Evolutionary conservation across 2,329 filamentous ascomycete genomes (phyloP), one percentile per base, ranked within the genome.

Genomic region (Nigrograna mackinnonii): DNA sequence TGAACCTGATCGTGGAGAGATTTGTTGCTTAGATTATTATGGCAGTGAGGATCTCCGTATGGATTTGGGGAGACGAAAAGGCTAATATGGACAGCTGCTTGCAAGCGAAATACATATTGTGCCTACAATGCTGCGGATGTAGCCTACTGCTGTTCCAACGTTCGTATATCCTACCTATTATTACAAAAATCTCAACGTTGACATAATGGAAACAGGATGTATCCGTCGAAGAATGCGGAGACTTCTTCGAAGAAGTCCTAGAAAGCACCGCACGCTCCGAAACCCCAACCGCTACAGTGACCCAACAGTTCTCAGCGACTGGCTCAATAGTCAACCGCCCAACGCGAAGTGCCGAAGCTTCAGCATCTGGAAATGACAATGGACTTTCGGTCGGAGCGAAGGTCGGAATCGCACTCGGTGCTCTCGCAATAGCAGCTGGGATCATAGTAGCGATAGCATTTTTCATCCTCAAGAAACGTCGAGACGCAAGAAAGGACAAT

Each of bases 1-100:
- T 22, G 46, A 52, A 35, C 49, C 49, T 3, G 24, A 41, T 5
- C 20, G 16, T n/a, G 43, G 40, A 35, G 49, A 52, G 24, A 44
- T 41, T 17, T 52, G 49, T 33, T 52, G 49, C 37, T 32, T 44
- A 19, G 49, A 49, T 18, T 12, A 22, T 5, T 49, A 43, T 21
- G 46, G 46, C 9, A 46, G 48, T 48, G 16, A 28, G 24, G 11
- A 28, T 28, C 24, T 12, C 14, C 14, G 16, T 9, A 12, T 13
- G 18, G 3, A 33, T 11, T 9, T 33, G 16, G 11, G 18, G 18
- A 33, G 16, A 33, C 31, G 9, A 33, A 13, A 11, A 14, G 11
- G 11, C 16, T 12, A 13, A 33, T 17, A 33, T 12, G 11, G 9
- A 13, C 21, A 51, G 45, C 46, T 19, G 39, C 45, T 5, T 52